Percentiles rank a stretch among this genome's conserved stretches.
Conservation (phyloP, 2,329 filamentous ascomycete genomes). For the Whalleya microplaca region DNA sequence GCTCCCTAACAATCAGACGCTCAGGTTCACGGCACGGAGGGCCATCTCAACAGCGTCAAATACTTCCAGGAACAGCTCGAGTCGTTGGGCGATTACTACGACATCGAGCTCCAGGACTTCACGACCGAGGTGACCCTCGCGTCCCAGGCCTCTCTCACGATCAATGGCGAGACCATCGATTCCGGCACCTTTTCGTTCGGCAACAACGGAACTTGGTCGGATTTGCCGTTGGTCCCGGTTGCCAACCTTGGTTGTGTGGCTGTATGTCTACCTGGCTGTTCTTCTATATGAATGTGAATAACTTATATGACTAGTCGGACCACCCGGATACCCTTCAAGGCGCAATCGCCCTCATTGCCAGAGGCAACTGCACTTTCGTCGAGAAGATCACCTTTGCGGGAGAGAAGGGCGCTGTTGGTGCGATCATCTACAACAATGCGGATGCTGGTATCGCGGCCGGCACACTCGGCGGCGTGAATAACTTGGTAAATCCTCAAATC, state of each 20-base stretch:
- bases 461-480: slow-evolving; percentile 51
- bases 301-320: slow-evolving; percentile 40
- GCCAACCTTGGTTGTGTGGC: slow-evolving; percentile 53
- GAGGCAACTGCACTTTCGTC: slow-evolving; percentile 60
- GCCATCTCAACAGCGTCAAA: slow-evolving; percentile 40
- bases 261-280: slow-evolving; percentile 15
- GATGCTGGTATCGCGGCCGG: slow-evolving; percentile 49
- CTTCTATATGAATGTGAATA: neutral
- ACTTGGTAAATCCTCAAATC: slow-evolving; percentile 30
- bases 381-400: slow-evolving; percentile 58
- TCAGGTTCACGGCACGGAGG: slow-evolving; percentile 39
- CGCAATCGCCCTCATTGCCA: slow-evolving; percentile 58
- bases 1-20: slow-evolving; percentile 2
- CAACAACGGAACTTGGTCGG: slow-evolving; percentile 40
- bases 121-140: slow-evolving; percentile 31
- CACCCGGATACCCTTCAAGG: slow-evolving; percentile 52
- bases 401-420: slow-evolving; percentile 56
- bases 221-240: slow-evolving; percentile 47
- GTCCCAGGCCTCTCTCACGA: slow-evolving; percentile 22
- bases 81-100: slow-evolving; percentile 39
- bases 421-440: slow-evolving; percentile 62
- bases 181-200: slow-evolving; percentile 45
- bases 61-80: slow-evolving; percentile 41
- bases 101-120: slow-evolving; percentile 37
- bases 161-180: slow-evolving; percentile 27